Conservation (phyloP, 192 early-diverging fungal species). For the Ramicandelaber brevisporus region DNA sequence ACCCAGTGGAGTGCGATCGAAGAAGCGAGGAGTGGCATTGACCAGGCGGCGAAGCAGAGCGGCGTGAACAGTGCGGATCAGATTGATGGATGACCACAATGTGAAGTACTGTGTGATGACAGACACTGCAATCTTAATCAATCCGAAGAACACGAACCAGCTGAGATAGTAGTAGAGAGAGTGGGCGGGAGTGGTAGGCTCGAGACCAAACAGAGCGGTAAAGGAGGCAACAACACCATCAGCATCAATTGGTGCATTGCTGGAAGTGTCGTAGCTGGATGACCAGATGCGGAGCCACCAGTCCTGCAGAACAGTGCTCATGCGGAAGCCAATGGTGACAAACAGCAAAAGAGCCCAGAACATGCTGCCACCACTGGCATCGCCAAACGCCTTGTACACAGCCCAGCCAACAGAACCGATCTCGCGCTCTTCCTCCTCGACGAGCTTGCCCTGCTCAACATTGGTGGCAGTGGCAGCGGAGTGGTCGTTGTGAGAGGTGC, state of each 20-base stretch:
- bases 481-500: background rate
- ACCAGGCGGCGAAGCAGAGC: conserved; percentile 25
- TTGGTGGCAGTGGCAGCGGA: conserved; percentile 2
- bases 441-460: conserved; percentile 24
- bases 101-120: conserved; percentile 3
- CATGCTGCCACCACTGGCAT: conserved; percentile 28
- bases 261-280: conserved; percentile 3
- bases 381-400: conserved; percentile 59
- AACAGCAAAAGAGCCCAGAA: conserved; percentile 31
- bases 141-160: conserved; percentile 4
- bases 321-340: conserved; percentile 16
- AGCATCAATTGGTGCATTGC: background rate
- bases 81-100: conserved; percentile 5
- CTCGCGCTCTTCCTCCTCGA: conserved; percentile 61
- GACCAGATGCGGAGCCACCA: conserved; percentile 45
- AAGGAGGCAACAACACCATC: conserved; percentile 2
- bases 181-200: conserved; percentile 6
- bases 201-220: too few species aligned
- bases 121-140: conserved; percentile 3
- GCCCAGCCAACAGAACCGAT: conserved; percentile 44
- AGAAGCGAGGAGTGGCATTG: conserved; percentile 52
- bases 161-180: background rate
- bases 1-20: conserved; percentile 58
- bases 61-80: conserved; percentile 16
- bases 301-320: conserved; percentile 19